Conservation (phyloP, 225 moss, liverwort and hornwort genomes). For the Polytrichum commune region DNA sequence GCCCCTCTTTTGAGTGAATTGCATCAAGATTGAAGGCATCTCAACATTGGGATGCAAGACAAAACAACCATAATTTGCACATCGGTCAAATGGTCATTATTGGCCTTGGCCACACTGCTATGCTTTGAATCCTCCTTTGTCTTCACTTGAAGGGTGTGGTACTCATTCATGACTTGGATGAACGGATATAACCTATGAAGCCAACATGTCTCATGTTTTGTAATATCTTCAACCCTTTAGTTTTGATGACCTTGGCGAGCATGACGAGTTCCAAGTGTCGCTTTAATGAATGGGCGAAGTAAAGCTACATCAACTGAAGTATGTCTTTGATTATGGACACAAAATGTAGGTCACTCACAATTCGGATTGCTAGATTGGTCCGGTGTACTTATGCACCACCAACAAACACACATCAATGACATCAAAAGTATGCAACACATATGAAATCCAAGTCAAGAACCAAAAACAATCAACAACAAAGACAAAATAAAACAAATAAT, state of each 20-base stretch:
- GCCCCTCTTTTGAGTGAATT: background rate
- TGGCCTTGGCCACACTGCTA: background rate
- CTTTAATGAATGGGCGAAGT: background rate
- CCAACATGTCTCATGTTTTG: background rate
- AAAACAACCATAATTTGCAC: background rate
- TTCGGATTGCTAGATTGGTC: background rate
- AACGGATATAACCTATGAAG: background rate
- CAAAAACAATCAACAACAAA: background rate
- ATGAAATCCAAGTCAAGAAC: too few relatives aligned
- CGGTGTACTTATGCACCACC: background rate
- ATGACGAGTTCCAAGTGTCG: background rate
- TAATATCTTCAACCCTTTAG: background rate
- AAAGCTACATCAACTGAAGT: background rate
- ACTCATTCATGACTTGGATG: background rate
- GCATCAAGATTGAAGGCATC: background rate
- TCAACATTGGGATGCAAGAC: background rate
- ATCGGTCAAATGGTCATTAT: background rate
- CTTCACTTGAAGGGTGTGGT: background rate
- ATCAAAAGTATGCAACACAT: too few relatives aligned
- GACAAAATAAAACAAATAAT: background rate
- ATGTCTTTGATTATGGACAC: background rate
- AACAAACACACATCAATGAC: background rate
- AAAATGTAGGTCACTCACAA: background rate
- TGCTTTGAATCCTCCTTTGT: background rate
- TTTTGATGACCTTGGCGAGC: background rate